Conservation (phyloP, 139 green algal genomes). For the Picochlorum sp. region DNA sequence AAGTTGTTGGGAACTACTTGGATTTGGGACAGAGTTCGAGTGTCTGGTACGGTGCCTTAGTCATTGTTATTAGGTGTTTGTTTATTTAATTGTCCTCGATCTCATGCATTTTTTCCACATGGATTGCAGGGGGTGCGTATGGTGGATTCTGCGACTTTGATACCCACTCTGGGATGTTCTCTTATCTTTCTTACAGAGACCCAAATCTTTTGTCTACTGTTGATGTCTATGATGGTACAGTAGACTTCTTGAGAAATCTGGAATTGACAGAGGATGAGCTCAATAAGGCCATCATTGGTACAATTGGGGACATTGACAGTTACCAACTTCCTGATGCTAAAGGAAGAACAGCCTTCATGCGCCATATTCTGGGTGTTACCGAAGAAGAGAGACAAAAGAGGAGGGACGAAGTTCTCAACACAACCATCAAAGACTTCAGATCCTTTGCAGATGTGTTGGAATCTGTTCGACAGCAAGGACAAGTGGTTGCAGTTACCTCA, state of each 20-base stretch:
- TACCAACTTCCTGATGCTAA: constrained; percentile 94
- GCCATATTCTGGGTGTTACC: constrained; percentile 80
- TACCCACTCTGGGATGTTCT: constrained; percentile 84
- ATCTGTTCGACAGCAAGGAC: constrained; percentile 37
- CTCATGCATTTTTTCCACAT: no score
- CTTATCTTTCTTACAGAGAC: constrained; percentile 88
- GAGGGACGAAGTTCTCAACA: constrained; percentile 67
- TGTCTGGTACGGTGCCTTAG: no score
- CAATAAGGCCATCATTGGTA: constrained; percentile 92
- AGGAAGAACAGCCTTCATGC: constrained; percentile 61
- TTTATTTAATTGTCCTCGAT: constrained; percentile 21
- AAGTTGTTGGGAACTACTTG: constrained; percentile 93
- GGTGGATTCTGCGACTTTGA: constrained; percentile 97
- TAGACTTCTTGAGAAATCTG: constrained; percentile 69
- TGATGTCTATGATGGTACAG: constrained; percentile 56
- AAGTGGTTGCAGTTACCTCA: constrained; percentile 77
- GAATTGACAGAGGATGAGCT: constrained; percentile 74
- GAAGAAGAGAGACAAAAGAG: constrained; percentile 91
- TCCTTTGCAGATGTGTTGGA: constrained; percentile 49
- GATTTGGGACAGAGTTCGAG: constrained; percentile 90
- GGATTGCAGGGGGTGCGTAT: constrained; percentile 97
- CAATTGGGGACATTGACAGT: constrained; percentile 85
- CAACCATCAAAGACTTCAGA: constrained; percentile 67
- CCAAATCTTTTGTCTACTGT: constrained; percentile 94
- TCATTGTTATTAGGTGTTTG: not conserved